phyloP scores from a whole-genome alignment of 2,329 filamentous ascomycete species.

The Intubia oerlemansii region DNA sequence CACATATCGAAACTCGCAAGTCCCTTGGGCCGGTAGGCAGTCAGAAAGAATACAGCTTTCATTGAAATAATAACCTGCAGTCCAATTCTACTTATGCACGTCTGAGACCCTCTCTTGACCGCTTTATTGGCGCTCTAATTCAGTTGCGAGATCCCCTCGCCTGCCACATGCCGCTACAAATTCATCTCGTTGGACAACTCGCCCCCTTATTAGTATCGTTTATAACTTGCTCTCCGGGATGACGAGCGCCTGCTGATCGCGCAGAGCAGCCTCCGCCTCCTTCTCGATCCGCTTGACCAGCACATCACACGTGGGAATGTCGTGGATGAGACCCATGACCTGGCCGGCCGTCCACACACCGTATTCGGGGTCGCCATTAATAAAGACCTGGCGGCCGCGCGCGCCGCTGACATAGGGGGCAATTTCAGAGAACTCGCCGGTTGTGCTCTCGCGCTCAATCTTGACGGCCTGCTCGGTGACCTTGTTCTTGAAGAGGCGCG shows the following conservation, averaged over 20 bases:
- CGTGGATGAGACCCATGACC: slow-evolving; percentile 75
- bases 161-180: no score
- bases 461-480: slow-evolving; percentile 60
- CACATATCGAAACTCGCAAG: no score
- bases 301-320: slow-evolving; percentile 54
- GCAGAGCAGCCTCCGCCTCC: slow-evolving; percentile 48
- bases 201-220: no score
- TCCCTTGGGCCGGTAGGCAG: no score
- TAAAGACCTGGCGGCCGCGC: slow-evolving; percentile 74
- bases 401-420: slow-evolving; percentile 76
- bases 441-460: slow-evolving; percentile 63
- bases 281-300: slow-evolving; percentile 54
- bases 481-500: slow-evolving; percentile 74
- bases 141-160: no score
- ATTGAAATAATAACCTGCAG: no score
- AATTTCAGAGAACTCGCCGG: slow-evolving; percentile 77
- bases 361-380: slow-evolving; percentile 76
- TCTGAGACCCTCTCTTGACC: no score
- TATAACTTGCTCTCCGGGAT: slow-evolving; percentile 37
- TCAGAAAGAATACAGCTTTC: no score
- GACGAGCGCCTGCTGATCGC: slow-evolving; percentile 33
- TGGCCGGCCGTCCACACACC: slow-evolving; percentile 95
- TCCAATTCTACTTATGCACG: no score
- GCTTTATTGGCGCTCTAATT: no score
- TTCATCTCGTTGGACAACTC: no score